These are phyloP conservation scores for Colletotrichum liriopes DNA, from an alignment of 2,329 filamentous ascomycete species.

Conservation along the genomic window DNA sequence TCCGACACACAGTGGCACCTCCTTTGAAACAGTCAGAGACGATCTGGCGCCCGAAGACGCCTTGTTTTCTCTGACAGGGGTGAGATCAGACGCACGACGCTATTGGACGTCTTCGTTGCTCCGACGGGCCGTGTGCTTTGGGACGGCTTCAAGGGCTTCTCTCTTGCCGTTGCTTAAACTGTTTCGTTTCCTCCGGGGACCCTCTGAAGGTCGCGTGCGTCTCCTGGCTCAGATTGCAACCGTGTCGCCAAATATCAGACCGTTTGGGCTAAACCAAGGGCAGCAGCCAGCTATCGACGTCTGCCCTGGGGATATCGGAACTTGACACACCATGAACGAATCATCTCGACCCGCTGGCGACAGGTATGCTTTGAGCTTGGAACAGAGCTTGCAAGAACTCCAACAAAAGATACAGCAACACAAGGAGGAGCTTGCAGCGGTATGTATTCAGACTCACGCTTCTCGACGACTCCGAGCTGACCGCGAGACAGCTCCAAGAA, in stretches of 20 bases:
- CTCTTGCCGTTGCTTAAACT: conserved; percentile 37
- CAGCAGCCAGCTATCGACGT: neutral
- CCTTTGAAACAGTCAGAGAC: conserved; percentile 41
- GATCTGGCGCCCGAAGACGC: conserved; percentile 36
- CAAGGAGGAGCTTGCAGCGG: conserved; percentile 61
- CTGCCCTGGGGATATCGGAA: conserved; percentile 13
- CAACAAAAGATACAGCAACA: conserved; percentile 71
- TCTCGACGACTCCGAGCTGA: conserved; percentile 1
- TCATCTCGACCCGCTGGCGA: conserved; percentile 44
- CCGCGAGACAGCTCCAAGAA: conserved; percentile 44
- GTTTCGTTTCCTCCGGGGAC: conserved; percentile 40
- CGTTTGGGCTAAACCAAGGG: conserved; percentile 32
- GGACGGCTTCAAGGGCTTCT: conserved; percentile 17
- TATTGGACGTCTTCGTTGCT: conserved; percentile 21
- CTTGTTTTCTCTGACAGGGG: conserved; percentile 35
- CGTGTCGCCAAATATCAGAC: conserved; percentile 34
- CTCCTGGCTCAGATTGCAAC: conserved; percentile 10
- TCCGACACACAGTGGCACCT: conserved; percentile 41
- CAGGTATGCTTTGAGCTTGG: conserved; percentile 69
- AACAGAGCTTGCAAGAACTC: conserved; percentile 78
- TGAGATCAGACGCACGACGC: conserved; percentile 29
- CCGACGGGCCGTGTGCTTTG: conserved; percentile 33
- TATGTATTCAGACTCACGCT: conserved; percentile 18
- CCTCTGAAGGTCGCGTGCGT: conserved; percentile 28
- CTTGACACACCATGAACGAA: conserved; percentile 26